phyloP scores from a whole-genome alignment of 306 rosid genomes.

The Cucurbita ficifolia region DNA sequence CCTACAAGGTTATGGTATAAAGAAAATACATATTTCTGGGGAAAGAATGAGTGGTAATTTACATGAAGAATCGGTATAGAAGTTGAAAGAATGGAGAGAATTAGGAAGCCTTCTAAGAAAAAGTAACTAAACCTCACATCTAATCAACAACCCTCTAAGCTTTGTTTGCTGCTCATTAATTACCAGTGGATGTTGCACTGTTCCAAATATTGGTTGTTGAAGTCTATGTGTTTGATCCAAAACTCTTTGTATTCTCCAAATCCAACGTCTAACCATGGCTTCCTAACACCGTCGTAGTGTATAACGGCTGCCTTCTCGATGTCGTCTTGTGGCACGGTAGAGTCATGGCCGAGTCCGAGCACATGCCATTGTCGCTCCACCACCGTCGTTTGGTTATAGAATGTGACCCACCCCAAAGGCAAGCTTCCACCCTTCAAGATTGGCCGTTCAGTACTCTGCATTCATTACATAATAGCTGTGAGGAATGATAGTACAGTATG shows the following conservation, averaged over 20 bases:
- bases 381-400: conserved; percentile 45
- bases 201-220: conserved; percentile 50
- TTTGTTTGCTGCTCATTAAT: conserved; percentile 6
- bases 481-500: not conserved
- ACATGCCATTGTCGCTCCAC: conserved; percentile 76
- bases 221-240: conserved; percentile 56
- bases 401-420: conserved; percentile 88
- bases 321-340: conserved; percentile 17
- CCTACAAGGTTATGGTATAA: conserved; percentile 13
- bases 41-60: conserved; percentile 28
- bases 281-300: conserved; percentile 79
- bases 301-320: conserved; percentile 73
- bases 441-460: conserved; percentile 60
- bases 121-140: conserved; percentile 1
- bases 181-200: conserved; percentile 79
- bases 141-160: not conserved
- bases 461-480: not conserved
- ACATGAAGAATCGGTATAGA: conserved; percentile 41
- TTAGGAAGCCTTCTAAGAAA: conserved; percentile 7
- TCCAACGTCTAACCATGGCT: conserved; percentile 88
- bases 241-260: conserved; percentile 49
- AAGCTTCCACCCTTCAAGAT: conserved; percentile 61
- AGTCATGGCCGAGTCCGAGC: conserved; percentile 70
- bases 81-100: conserved; percentile 30
- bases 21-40: conserved; percentile 10